Base-by-base conservation (phyloP, 2,329 filamentous ascomycete species). In the Ophiostoma angusticollis region DNA sequence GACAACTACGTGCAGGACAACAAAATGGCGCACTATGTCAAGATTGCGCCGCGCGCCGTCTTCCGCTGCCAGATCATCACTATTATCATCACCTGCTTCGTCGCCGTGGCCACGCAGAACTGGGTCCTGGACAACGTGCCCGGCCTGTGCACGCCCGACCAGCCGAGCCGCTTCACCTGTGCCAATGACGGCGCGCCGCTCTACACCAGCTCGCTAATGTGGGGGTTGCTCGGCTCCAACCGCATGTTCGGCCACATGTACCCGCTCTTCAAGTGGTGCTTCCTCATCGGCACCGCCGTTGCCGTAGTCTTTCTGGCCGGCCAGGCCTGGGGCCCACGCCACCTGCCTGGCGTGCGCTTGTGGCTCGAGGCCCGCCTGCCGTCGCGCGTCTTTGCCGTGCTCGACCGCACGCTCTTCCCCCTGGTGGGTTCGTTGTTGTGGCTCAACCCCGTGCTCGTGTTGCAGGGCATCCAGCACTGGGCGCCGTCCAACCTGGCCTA, bases 261-360 rank as follows among this genome's bases (percentile, higher is more conserved):
- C 41, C 61, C 61, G 4, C 47, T 64, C 19, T 54, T 65, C 37
- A 60, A 61, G 46, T 64, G 58, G 59, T 65, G 62, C 41, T 65
- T 65, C 51, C 54, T 63, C 17, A 59, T 65, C 27, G 62, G 62
- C 11, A 43, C 52, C 9, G 44, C 41, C 35, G 49, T 64, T 14
- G 54, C 59, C 23, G 16, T 64, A 14, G 39, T 58, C 21, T 64
- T 62, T 41, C 49, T 60, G 11, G 37, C 54, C 37, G 50, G 50
- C 5, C 53, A 61, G 44, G 49, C 51, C 21, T 50, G 50, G 31
- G 59, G 60, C 1, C 57, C 58, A 1, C 52, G 49, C 21, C 57
- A 60, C 42, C 52, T 61, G 16, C 58, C 58, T 0, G 49, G 48
- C 1, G 51, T 59, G 4, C 49, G 49, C 33, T 58, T 59, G 39